Evolutionary conservation across 495 filamentous ascomycete species (phyloP).

Genomic region (Darksidea phi): DNA sequence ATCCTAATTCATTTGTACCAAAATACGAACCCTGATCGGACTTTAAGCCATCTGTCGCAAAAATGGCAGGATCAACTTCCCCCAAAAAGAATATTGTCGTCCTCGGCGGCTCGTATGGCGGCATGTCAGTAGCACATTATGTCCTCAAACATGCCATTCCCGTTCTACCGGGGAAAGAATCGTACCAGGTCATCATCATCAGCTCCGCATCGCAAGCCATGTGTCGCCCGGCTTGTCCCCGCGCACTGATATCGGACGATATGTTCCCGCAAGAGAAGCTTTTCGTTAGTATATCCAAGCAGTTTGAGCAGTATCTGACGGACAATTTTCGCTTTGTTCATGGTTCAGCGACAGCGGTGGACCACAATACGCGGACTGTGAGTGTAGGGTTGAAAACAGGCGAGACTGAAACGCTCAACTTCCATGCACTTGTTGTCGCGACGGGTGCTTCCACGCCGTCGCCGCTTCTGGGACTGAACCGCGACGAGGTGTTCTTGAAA

Average conservation of each 20-base stretch:
- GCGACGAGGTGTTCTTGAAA: conserved; percentile 3
- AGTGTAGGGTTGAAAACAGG: conserved; percentile 19
- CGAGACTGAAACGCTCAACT: conserved; percentile 10
- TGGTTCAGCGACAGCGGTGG: conserved; percentile 53
- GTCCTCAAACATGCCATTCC: conserved; percentile 52
- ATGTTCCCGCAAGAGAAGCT: conserved; percentile 48
- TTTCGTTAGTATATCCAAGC: conserved; percentile 50
- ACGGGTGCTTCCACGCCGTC: conserved; percentile 25
- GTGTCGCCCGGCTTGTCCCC: conserved; percentile 54
- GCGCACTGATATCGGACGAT: conserved; percentile 47
- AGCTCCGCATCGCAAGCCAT: conserved; percentile 54
- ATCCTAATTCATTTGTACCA: not conserved
- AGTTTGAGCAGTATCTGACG: conserved; percentile 53
- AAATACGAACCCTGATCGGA: not conserved
- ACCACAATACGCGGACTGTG: conserved; percentile 38
- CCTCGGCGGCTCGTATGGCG: conserved; percentile 61
- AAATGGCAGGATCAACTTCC: too few relatives aligned
- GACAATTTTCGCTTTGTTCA: conserved; percentile 55
- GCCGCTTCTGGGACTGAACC: conserved; percentile 21
- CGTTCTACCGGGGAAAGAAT: conserved; percentile 39
- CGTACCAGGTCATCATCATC: conserved; percentile 53
- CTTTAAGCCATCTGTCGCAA: too few relatives aligned
- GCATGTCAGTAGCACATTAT: conserved; percentile 58
- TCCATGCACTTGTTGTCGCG: conserved; percentile 28
- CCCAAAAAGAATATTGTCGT: conserved; percentile 51